These are phyloP conservation scores for Rubia yunnanensis DNA, from an alignment of 257 asterid species.

Conservation along the genomic window DNA sequence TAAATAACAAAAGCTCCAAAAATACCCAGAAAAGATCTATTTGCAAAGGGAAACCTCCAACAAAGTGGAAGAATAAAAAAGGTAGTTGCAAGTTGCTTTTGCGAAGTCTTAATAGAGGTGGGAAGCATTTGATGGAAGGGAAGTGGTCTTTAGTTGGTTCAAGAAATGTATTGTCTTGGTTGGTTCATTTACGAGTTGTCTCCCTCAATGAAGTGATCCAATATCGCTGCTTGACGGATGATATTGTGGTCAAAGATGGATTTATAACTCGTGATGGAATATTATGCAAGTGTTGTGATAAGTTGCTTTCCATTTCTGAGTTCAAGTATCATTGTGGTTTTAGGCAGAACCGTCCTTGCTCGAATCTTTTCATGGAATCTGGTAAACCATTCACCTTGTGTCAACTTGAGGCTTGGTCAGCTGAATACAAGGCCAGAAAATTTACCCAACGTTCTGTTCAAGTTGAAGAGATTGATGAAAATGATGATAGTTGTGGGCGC, in stretches of 20 bases:
- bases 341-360: conserved; percentile 43
- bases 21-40: conserved; percentile 35
- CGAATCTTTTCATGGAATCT: conserved; percentile 71
- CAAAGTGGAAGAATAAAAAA: conserved; percentile 57
- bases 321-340: conserved; percentile 77
- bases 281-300: conserved; percentile 68
- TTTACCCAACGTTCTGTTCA: conserved; percentile 39
- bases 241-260: conserved; percentile 65
- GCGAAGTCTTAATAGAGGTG: conserved; percentile 59
- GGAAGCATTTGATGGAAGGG: conserved; percentile 54
- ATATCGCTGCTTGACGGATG: conserved; percentile 55
- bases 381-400: conserved; percentile 77
- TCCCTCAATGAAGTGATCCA: conserved; percentile 62
- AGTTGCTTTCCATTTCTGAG: conserved; percentile 53
- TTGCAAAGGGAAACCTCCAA: conserved; percentile 42
- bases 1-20: conserved; percentile 43
- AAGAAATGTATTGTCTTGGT: conserved; percentile 85
- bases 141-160: conserved; percentile 61
- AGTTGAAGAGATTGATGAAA: conserved; percentile 68
- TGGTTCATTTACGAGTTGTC: conserved; percentile 65
- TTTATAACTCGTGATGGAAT: conserved; percentile 66
- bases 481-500: conserved; percentile 96
- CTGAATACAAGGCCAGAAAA: conserved; percentile 69
- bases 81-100: conserved; percentile 83
- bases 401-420: conserved; percentile 98